Base-by-base conservation (phyloP, 2,329 filamentous ascomycete genomes). In the Beauveria bassiana region DNA sequence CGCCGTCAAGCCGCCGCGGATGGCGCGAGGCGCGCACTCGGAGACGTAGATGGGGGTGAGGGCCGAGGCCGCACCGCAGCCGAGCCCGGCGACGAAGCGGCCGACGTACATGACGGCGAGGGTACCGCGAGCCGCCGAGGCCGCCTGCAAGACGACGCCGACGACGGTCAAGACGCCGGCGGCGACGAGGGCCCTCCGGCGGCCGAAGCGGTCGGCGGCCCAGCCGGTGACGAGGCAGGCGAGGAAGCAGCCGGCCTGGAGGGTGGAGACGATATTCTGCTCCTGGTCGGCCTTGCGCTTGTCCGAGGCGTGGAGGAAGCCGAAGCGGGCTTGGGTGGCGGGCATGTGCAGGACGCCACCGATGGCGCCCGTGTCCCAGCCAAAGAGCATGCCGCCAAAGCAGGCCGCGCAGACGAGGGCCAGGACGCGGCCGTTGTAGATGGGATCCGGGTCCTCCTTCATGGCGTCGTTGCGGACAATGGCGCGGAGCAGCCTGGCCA, bases 391-490 rank as follows among this genome's bases (percentile, higher is more conserved):
- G 56, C 87, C 87, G 63, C 87, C 87, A 63, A 88, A 90, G 72
- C 86, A 89, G 46, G 85, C 78, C 49, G 84, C 85, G 69, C 79
- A 85, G 54, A 85, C 85, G 66, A 88, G 77, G 61, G 79, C 79
- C 65, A 87, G 84, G 31, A 87, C 85, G 61, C 86, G 81, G 86
- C 86, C 89, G 68, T 86, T 85, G 73, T 89, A 89, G 63, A 89
- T 85, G 70, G 88, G 82, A 22, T 80, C 77, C 20, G 87, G 87
- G 64, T 90, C 87, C 42, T 76, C 73, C 69, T 81, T 85, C 83
- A 90, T 89, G 50, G 88, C 84, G 71, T 90, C 86, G 77, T 90
- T 90, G 73, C 82, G 82, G 67, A 88, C 80, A 68, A 88, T 77
- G 67, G 74, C 75, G 66, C 77, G 78, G 61, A 88, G 78, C 66